These are phyloP conservation scores for Phytophthora meadii DNA, from an alignment of 352 stramenopile genomes.

Conservation along the genomic window DNA sequence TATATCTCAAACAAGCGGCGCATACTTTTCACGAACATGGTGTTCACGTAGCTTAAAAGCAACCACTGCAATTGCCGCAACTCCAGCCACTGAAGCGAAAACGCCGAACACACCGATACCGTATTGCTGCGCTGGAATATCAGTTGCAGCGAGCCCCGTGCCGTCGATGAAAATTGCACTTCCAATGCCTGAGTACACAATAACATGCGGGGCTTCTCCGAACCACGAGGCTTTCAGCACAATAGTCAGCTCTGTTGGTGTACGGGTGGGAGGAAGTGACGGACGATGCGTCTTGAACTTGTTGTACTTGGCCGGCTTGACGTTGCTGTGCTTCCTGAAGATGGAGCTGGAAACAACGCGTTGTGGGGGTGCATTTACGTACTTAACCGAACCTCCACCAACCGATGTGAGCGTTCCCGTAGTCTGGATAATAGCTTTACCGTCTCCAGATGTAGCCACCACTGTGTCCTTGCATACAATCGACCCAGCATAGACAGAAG, in stretches of 20 bases:
- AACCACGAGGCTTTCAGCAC: constrained; percentile 29
- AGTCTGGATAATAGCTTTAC: constrained; percentile 35
- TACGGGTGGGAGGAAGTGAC: constrained; percentile 13
- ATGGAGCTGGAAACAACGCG: constrained; percentile 29
- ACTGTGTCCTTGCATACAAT: constrained; percentile 32
- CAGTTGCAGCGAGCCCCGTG: constrained; percentile 6
- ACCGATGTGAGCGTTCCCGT: constrained; percentile 33
- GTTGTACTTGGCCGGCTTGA: constrained; percentile 36
- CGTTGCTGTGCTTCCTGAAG: constrained; percentile 37
- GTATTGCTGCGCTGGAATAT: constrained; percentile 1
- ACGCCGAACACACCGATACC: constrained; percentile 1
- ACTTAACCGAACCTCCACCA: constrained; percentile 36
- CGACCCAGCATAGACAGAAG: constrained; percentile 28
- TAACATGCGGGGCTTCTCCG: constrained; percentile 26
- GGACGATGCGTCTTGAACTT: constrained; percentile 30
- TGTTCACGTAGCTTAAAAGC: constrained; percentile 16
- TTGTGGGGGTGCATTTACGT: constrained; percentile 37
- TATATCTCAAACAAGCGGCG: constrained; percentile 9
- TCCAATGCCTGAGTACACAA: constrained; percentile 25
- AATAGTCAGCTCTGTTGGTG: constrained; percentile 27
- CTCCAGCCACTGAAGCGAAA: background rate
- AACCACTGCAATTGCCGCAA: constrained; percentile 5
- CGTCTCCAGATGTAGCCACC: constrained; percentile 27
- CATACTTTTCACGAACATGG: constrained; percentile 13
- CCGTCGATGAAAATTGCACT: constrained; percentile 16